A percentile compares a stretch with the other conserved stretches of the same genome.
These are phyloP conservation scores for Kurtzmaniella natalensis DNA, from an alignment of 1,139 yeast genomes.

Conservation along the genomic window DNA sequence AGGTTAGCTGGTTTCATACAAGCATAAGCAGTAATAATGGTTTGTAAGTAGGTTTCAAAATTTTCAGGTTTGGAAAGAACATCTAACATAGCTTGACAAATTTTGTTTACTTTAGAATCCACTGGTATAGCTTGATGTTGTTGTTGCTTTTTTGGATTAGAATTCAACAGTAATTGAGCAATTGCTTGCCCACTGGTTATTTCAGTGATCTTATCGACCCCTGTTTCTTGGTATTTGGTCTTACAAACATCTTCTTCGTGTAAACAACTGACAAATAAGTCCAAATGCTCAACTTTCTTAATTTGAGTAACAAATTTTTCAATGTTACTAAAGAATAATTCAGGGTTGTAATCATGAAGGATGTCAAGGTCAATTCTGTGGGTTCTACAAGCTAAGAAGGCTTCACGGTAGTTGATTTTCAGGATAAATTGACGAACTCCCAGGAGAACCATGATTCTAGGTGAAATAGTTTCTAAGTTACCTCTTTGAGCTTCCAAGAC, in stretches of 20 bases:
- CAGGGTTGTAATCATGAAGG: slow-evolving; percentile 81
- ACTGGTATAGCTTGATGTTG: slow-evolving; percentile 1
- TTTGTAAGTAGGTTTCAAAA: slow-evolving; percentile 60
- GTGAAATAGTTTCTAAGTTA: slow-evolving; percentile 88
- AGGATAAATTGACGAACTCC: slow-evolving; percentile 73
- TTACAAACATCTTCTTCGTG: slow-evolving; percentile 82
- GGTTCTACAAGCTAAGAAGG: slow-evolving; percentile 79
- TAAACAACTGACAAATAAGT: slow-evolving; percentile 80
- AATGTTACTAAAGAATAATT: slow-evolving; percentile 57
- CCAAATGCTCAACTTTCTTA: slow-evolving; percentile 69
- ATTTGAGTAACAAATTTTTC: slow-evolving; percentile 71
- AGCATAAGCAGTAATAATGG: slow-evolving; percentile 86
- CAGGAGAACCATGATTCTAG: slow-evolving; percentile 85
- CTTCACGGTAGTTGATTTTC: slow-evolving; percentile 54
- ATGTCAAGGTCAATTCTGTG: slow-evolving; percentile 91
- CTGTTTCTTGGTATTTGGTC: slow-evolving; percentile 80
- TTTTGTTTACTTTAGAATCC: slow-evolving; percentile 65
- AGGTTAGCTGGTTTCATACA: slow-evolving; percentile 87
- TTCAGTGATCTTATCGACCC: background rate
- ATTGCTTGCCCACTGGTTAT: slow-evolving; percentile 9
- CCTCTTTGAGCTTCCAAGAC: slow-evolving; percentile 95
- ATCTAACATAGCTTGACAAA: slow-evolving; percentile 67
- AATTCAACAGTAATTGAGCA: slow-evolving; percentile 15
- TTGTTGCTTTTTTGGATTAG: slow-evolving; percentile 8
- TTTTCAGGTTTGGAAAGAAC: slow-evolving; percentile 53